Evolutionary conservation across 768 basidiomycete genomes (phyloP).

Genomic region (Leccinellum rugosiceps): DNA sequence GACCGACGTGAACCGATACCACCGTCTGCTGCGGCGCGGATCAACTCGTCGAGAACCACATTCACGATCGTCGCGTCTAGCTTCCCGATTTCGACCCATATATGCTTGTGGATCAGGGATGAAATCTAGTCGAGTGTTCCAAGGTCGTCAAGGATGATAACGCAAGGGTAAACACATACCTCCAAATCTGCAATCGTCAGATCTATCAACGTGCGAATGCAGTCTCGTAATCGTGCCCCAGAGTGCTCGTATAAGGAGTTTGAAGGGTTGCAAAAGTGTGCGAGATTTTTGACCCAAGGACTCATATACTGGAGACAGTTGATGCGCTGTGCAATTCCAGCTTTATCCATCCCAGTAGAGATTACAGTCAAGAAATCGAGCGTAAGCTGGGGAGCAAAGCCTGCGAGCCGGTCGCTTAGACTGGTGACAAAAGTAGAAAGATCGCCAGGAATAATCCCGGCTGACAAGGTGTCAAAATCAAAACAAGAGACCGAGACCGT

Average conservation of each 20-base stretch:
- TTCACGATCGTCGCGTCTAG: constrained; percentile 67
- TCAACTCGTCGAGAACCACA: constrained; percentile 73
- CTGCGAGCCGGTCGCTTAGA: constrained; percentile 70
- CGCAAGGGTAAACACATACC: constrained; percentile 42
- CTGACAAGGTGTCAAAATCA: constrained; percentile 33
- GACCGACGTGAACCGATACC: constrained; percentile 73
- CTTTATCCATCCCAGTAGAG: constrained; percentile 55
- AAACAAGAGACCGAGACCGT: background rate
- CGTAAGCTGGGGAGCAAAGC: constrained; percentile 76
- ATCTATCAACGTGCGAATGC: constrained; percentile 75
- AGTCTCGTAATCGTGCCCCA: constrained; percentile 74
- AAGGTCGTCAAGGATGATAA: background rate
- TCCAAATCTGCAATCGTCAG: constrained; percentile 69
- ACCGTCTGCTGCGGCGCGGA: constrained; percentile 80
- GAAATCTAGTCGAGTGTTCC: constrained; percentile 47
- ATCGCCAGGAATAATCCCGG: constrained; percentile 68
- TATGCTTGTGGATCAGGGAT: constrained; percentile 61
- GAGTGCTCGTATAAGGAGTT: constrained; percentile 67
- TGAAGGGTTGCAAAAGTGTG: constrained; percentile 65
- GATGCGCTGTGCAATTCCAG: constrained; percentile 51
- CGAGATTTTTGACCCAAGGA: constrained; percentile 86
- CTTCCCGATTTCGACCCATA: constrained; percentile 77
- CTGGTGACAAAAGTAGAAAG: constrained; percentile 56
- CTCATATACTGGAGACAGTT: constrained; percentile 78
- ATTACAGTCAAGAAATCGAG: constrained; percentile 90